These are phyloP conservation scores for Eucalyptus melliodora DNA, from an alignment of 345 rosid species.

Conservation along the genomic window DNA sequence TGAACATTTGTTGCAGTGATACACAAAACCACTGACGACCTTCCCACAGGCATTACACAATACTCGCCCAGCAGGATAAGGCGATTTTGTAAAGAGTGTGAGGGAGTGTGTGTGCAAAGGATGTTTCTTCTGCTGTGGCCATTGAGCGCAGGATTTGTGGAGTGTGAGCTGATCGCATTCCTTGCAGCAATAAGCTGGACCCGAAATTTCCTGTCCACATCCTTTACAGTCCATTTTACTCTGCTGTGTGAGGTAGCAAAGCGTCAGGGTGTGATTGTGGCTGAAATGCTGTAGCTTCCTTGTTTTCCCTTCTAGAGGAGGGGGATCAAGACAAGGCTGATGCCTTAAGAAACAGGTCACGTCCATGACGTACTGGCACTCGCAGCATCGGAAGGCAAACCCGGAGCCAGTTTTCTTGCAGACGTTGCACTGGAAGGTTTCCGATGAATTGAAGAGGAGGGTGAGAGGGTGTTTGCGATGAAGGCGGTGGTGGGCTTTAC, in stretches of 20 bases:
- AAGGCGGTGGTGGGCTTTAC: background rate
- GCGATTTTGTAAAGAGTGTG: background rate
- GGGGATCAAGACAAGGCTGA: background rate
- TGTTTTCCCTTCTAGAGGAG: background rate
- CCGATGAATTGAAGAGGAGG: background rate
- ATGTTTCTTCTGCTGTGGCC: background rate
- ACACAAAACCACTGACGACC: background rate
- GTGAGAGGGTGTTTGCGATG: conserved; percentile 11
- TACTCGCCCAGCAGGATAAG: background rate
- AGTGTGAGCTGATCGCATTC: background rate
- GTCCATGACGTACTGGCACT: background rate
- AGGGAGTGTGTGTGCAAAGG: background rate
- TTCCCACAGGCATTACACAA: background rate
- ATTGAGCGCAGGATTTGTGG: background rate
- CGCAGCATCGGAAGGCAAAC: background rate
- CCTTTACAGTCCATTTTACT: background rate
- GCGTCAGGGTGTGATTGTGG: background rate
- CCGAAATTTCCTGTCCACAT: background rate
- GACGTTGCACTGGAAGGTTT: background rate
- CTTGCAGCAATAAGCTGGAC: background rate
- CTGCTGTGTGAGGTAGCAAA: background rate
- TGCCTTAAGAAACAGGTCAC: background rate
- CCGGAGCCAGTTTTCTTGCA: background rate
- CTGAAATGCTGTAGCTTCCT: background rate
- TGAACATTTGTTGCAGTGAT: background rate